Percentiles rank a stretch among this genome's conserved stretches.
Evolutionary conservation across 2,329 filamentous ascomycete genomes (phyloP).

Genomic region (Hypoxylon sp.): DNA sequence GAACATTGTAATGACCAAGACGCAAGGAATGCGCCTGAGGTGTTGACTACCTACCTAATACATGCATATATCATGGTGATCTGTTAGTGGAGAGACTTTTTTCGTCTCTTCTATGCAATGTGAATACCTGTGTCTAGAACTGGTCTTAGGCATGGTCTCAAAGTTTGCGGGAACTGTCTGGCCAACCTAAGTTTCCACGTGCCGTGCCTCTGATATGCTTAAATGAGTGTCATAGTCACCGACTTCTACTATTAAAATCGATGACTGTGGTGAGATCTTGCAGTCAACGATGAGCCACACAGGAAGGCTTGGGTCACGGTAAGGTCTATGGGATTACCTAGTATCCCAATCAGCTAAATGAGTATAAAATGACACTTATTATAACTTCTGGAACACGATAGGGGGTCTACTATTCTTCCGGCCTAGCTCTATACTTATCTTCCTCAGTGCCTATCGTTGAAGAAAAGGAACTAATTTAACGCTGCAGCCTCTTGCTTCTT

Average conservation of each 20-base stretch:
- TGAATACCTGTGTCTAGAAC: neutral
- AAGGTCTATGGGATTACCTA: too few relatives aligned
- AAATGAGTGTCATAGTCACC: constrained; percentile 2
- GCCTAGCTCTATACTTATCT: neutral
- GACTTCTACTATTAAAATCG: neutral
- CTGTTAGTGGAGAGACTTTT: neutral
- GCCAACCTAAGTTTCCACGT: constrained; percentile 15
- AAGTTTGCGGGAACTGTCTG: constrained; percentile 1
- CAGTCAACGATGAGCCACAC: constrained; percentile 2
- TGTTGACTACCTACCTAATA: neutral
- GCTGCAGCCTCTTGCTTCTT: constrained; percentile 4
- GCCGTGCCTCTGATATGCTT: constrained; percentile 17
- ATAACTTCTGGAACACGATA: neutral
- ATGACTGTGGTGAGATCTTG: neutral
- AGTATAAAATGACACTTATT: neutral
- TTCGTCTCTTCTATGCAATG: too few relatives aligned
- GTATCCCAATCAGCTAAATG: neutral
- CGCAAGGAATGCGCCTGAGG: neutral
- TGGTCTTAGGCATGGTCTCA: constrained; percentile 1
- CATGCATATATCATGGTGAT: neutral
- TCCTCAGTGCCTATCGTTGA: neutral
- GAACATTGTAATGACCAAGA: neutral
- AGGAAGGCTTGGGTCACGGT: too few relatives aligned
- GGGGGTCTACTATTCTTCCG: neutral
- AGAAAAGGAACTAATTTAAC: constrained; percentile 1